A percentile compares a stretch with the other conserved stretches of the same genome.
Conservation (phyloP, 1,284 basidiomycete genomes). For the Sanghuangporus baumii region DNA sequence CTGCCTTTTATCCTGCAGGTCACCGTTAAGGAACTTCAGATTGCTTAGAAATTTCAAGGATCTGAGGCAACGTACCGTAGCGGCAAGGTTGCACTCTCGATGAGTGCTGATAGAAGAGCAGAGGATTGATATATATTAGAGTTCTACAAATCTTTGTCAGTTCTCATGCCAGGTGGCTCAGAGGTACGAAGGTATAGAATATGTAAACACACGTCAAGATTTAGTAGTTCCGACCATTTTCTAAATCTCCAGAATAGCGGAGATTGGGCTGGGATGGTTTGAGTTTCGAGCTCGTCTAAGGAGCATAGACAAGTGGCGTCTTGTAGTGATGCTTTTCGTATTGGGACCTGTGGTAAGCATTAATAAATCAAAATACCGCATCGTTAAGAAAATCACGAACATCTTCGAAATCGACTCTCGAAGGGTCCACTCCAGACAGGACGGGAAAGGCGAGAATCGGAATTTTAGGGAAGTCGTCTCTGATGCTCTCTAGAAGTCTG, state of each 20-base stretch:
- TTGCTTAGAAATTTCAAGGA: not conserved
- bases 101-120: constrained; percentile 59
- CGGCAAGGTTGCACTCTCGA: constrained; percentile 62
- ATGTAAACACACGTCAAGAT: constrained; percentile 35
- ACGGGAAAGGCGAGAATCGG: constrained; percentile 51
- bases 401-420: constrained; percentile 34
- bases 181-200: not conserved
- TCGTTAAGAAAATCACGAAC: constrained; percentile 21
- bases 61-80: constrained; percentile 40
- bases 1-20: constrained; percentile 33
- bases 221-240: constrained; percentile 39
- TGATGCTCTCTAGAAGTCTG: constrained; percentile 50
- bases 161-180: constrained; percentile 9
- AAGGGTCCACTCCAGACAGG: constrained; percentile 40
- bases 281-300: constrained; percentile 46
- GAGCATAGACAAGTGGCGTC: constrained; percentile 55
- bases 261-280: constrained; percentile 51
- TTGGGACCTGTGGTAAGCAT: constrained; percentile 22
- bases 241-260: constrained; percentile 36
- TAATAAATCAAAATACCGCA: constrained; percentile 8
- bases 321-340: constrained; percentile 41
- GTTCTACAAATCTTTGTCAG: constrained; percentile 28
- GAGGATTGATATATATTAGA: constrained; percentile 48
- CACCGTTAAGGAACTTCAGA: not conserved
- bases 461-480: constrained; percentile 59